Evolutionary conservation across 441 rosid species (phyloP), one percentile per base, ranked within the genome.

Genomic region (Isatis lusitanica): DNA sequence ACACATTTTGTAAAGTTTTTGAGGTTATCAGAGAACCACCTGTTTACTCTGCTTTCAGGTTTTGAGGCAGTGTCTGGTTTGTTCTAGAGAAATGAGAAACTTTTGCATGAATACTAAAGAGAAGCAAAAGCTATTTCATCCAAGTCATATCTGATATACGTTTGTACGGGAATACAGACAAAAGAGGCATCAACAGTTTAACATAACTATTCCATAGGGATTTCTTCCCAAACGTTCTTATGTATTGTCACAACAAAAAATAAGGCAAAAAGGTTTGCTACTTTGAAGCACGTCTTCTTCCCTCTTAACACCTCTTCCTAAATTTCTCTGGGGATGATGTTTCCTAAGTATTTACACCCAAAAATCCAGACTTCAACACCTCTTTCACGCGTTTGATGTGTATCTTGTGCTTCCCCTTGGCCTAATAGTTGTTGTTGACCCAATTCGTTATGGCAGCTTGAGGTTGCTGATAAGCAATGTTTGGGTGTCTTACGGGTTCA

Each of bases 271-370:
- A 39, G 33, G 16, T 61, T 53, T 46, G 61, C 75, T 55, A 48
- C 63, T n/a, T 38, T 70, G 62, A 59, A 50, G 72, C 58, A 58
- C 68, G 59, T 71, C 64, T 75, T 28, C 65, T 58, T 64, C 63
- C 63, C 8, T 66, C 63, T 77, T 21, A 21, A 21, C 24, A 21
- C 24, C 24, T 21, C 24, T 21, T 21, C 85, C 81, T 78, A 76
- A 64, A 67, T 48, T 69, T 42, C 50, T 75, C 80, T 15, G 50
- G 84, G 63, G 80, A 84, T 59, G 75, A 81, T 72, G 71, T 80
- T 76, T 77, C 80, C 80, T 77, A 75, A 57, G 59, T 88, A 91
- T 91, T 80, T 91, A 90, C 96, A 91, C 89, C 83, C 84, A 82
- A 80, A 83, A 62, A 57, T 77, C 43, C 66, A 74, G 55, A 69